phyloP scores from a whole-genome alignment of 2,329 filamentous ascomycete genomes.

The Pyricularia sp. region DNA sequence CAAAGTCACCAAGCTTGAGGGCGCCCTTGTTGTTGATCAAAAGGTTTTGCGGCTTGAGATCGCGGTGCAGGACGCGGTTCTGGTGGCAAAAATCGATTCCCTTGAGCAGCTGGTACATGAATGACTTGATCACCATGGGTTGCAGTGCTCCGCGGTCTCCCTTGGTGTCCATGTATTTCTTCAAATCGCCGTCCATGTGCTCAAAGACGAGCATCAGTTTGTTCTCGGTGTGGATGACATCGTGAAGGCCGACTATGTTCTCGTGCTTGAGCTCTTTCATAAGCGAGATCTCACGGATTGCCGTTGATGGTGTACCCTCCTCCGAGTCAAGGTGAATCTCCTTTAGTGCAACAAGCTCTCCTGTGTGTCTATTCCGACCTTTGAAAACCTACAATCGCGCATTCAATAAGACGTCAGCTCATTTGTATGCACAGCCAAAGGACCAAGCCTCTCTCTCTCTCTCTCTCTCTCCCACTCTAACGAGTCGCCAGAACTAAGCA shows the following conservation, averaged over 20 bases:
- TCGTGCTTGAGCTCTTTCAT: conserved; percentile 99
- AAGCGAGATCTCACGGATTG: conserved; percentile 94
- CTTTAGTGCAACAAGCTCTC: conserved; percentile 92
- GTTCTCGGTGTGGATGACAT: conserved; percentile 99
- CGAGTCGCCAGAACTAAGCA: not conserved
- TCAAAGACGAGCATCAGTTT: conserved; percentile 99
- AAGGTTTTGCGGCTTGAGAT: conserved; percentile 92
- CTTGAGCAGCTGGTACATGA: conserved; percentile 95
- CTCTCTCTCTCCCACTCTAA: too few species aligned
- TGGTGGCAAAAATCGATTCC: conserved; percentile 98
- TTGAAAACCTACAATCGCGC: conserved; percentile 67
- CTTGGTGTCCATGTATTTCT: conserved; percentile 95
- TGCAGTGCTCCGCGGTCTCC: conserved; percentile 86
- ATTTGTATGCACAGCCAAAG: not conserved
- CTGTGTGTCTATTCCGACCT: conserved; percentile 92
- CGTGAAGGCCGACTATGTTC: conserved; percentile 93
- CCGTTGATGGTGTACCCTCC: conserved; percentile 93
- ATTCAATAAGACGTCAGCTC: conserved; percentile 14
- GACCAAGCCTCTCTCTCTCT: too few species aligned
- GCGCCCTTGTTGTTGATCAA: conserved; percentile 88
- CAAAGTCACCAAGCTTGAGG: conserved; percentile 90
- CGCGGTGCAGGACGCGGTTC: conserved; percentile 89
- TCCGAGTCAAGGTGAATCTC: conserved; percentile 98
- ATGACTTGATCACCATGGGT: conserved; percentile 88
- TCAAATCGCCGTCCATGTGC: conserved; percentile 96